These are phyloP conservation scores for Penicillium rolfsii DNA, from an alignment of 2,329 filamentous ascomycete species.

Conservation along the genomic window DNA sequence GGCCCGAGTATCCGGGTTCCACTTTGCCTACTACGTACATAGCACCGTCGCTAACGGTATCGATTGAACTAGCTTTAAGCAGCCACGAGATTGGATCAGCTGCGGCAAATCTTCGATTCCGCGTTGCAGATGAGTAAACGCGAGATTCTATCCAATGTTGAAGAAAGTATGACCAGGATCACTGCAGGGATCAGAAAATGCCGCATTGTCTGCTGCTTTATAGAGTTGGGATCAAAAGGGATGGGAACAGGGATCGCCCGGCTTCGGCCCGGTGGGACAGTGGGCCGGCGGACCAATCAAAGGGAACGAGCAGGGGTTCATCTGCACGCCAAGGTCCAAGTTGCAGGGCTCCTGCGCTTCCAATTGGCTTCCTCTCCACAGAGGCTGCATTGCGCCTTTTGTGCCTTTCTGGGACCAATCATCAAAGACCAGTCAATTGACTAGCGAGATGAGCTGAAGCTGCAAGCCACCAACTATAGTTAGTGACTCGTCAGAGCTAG, in stretches of 20 bases:
- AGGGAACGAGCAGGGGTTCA: not conserved
- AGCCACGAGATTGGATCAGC: not conserved
- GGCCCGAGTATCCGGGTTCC: conserved; percentile 1
- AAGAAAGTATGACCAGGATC: not conserved
- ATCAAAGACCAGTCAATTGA: not conserved
- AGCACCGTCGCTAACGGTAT: not conserved
- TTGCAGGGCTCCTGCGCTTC: not conserved
- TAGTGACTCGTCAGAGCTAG: not conserved
- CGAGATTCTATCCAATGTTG: not conserved
- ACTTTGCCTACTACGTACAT: not conserved
- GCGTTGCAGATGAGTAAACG: not conserved
- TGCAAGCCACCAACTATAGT: not conserved
- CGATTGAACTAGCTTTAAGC: not conserved
- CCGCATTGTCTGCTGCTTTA: not conserved
- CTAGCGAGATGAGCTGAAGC: not conserved
- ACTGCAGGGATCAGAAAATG: conserved; percentile 1
- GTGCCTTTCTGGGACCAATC: not conserved
- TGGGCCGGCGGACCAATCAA: not conserved
- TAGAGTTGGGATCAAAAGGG: not conserved
- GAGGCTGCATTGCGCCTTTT: not conserved
- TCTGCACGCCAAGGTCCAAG: not conserved
- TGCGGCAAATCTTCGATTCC: not conserved
- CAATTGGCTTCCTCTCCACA: not conserved
- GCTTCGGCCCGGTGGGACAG: conserved; percentile 3
- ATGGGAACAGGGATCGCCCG: not conserved